phyloP scores from a whole-genome alignment of 2,329 filamentous ascomycete species.

The Verticillium albo-atrum region DNA sequence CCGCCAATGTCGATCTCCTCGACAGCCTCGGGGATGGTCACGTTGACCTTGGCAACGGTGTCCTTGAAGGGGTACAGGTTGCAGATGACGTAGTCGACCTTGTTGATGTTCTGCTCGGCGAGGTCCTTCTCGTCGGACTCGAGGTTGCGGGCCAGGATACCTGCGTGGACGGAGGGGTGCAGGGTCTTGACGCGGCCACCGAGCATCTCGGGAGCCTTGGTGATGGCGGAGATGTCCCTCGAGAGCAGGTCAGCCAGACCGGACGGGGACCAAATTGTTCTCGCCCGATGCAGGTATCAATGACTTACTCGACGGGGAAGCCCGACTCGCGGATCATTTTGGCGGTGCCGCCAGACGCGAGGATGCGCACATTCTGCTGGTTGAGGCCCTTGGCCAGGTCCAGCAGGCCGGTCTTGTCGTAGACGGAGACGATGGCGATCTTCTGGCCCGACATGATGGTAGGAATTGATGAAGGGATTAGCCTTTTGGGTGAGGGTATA shows the following conservation, averaged over 20 bases:
- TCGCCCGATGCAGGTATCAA: not conserved
- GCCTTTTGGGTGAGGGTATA: not conserved
- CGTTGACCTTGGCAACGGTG: constrained; percentile 93
- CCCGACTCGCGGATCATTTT: constrained; percentile 96
- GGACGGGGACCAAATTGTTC: not conserved
- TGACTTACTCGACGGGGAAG: constrained; percentile 82
- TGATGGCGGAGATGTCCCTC: constrained; percentile 96
- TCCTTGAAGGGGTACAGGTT: constrained; percentile 99
- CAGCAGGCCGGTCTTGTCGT: constrained; percentile 94
- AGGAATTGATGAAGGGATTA: not conserved
- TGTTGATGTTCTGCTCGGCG: constrained; percentile 88
- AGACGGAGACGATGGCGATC: constrained; percentile 93
- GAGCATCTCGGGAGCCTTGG: constrained; percentile 94
- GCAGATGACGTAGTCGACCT: constrained; percentile 95
- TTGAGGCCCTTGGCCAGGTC: constrained; percentile 88
- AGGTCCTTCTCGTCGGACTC: constrained; percentile 96
- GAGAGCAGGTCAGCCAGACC: not conserved
- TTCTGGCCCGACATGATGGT: constrained; percentile 36
- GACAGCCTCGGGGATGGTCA: constrained; percentile 93
- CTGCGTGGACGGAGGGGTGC: constrained; percentile 85
- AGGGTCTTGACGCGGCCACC: constrained; percentile 84
- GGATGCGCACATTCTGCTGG: constrained; percentile 83
- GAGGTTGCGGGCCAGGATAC: constrained; percentile 90
- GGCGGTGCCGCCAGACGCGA: constrained; percentile 92
- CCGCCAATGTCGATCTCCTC: constrained; percentile 99